These are phyloP conservation scores for Botrytis galanthina DNA, from an alignment of 2,329 filamentous ascomycete species.

Conservation along the genomic window DNA sequence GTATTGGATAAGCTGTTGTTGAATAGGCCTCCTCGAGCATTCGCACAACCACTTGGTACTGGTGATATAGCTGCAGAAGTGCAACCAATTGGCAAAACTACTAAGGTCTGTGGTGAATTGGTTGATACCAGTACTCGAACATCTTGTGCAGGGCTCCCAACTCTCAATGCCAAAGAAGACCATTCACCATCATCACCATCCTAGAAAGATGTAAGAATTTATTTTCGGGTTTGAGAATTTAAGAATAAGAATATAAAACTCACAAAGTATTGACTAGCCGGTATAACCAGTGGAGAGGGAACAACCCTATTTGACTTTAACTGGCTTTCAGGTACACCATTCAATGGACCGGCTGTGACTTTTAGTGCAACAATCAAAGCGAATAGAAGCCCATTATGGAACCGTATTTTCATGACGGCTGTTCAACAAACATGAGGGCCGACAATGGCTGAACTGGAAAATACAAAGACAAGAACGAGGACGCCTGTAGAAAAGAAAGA, in stretches of 20 bases:
- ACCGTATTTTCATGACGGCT: conserved; percentile 16
- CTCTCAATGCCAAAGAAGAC: conserved; percentile 64
- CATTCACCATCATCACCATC: conserved; percentile 66
- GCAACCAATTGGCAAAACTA: conserved; percentile 38
- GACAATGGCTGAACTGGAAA: not conserved
- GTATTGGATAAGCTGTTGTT: conserved; percentile 51
- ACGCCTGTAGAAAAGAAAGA: not conserved
- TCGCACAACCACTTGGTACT: conserved; percentile 40
- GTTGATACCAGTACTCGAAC: conserved; percentile 43
- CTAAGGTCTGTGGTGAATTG: conserved; percentile 40
- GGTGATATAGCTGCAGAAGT: conserved; percentile 36
- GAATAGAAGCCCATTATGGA: conserved; percentile 11
- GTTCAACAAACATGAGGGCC: conserved; percentile 17
- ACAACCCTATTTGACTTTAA: not conserved
- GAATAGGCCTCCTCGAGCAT: conserved; percentile 58
- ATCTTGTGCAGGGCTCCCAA: conserved; percentile 52
- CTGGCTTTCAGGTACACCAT: not conserved
- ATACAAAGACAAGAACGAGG: not conserved
- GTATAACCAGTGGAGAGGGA: conserved; percentile 25
- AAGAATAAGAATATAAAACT: not conserved
- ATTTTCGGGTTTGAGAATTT: not conserved
- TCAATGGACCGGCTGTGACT: not conserved
- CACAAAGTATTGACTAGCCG: conserved; percentile 31
- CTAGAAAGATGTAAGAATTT: conserved; percentile 41
- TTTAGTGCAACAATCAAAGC: conserved; percentile 8